Percentiles rank a stretch among this genome's conserved stretches.
These are phyloP conservation scores for Crithidia sp. DNA, from an alignment of 208 protist genomes.

Conservation along the genomic window DNA sequence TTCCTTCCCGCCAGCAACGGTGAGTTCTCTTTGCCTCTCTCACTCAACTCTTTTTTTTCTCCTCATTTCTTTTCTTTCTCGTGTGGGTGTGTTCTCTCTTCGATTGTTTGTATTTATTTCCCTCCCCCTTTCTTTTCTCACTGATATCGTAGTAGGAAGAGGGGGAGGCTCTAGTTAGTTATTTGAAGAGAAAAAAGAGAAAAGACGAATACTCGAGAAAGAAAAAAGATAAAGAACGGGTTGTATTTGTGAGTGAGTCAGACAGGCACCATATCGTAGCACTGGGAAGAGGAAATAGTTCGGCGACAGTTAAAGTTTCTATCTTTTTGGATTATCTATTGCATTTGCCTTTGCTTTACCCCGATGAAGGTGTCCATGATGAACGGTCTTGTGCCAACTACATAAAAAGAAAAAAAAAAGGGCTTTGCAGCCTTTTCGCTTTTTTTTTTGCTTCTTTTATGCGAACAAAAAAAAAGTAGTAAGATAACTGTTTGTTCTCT, in stretches of 20 bases:
- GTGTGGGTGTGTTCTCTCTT: too few species aligned
- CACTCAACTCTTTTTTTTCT: slow-evolving; percentile 11
- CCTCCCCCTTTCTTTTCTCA: slow-evolving; percentile 9
- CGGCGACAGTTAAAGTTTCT: neutral
- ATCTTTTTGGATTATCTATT: neutral
- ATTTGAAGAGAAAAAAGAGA: neutral
- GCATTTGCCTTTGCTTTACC: too few species aligned
- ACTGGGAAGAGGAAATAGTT: neutral
- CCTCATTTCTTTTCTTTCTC: slow-evolving; percentile 4
- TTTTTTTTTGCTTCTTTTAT: too few species aligned
- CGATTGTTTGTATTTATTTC: neutral
- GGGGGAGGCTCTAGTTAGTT: neutral
- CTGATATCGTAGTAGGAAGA: neutral
- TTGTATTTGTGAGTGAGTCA: too few species aligned
- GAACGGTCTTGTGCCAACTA: too few species aligned
- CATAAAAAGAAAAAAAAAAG: too few species aligned
- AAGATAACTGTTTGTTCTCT: neutral
- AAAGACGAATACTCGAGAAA: neutral
- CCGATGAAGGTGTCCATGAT: too few species aligned
- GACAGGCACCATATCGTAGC: neutral
- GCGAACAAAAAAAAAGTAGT: neutral
- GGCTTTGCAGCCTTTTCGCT: too few species aligned
- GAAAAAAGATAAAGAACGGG: neutral
- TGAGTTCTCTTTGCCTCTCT: slow-evolving; percentile 5
- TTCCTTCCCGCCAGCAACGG: neutral